A percentile compares a stretch with the other conserved stretches of the same genome.
phyloP scores from a whole-genome alignment of 139 green algal species.

The Marvania coccoides region DNA sequence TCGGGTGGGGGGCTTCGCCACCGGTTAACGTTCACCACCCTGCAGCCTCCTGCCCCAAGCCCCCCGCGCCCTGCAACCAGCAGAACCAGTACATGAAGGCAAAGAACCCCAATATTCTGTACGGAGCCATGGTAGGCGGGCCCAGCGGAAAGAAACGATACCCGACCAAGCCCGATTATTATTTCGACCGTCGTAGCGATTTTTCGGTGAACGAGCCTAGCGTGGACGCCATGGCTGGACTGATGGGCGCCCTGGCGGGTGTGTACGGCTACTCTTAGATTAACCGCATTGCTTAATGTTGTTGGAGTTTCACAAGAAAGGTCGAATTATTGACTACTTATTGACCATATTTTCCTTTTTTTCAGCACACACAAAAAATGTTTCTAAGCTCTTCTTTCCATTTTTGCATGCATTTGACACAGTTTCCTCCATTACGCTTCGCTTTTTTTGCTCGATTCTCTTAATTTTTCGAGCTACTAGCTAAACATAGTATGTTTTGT shows the following conservation, averaged over 20 bases:
- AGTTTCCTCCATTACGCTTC: no score
- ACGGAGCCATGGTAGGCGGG: neutral
- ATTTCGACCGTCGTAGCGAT: neutral
- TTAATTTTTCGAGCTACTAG: no score
- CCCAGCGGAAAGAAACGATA: neutral
- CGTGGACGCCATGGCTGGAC: neutral
- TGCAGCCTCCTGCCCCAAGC: slow-evolving; percentile 13
- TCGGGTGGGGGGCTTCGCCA: slow-evolving; percentile 16
- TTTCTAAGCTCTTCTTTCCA: no score
- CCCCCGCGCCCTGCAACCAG: neutral
- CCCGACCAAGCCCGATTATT: neutral
- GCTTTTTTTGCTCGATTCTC: no score
- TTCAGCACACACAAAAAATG: no score
- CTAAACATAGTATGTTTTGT: no score
- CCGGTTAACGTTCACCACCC: slow-evolving; percentile 25
- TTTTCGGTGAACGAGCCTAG: neutral
- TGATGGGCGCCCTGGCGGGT: neutral
- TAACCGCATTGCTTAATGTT: no score
- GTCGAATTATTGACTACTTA: no score
- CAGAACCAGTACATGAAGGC: neutral
- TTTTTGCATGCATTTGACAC: no score
- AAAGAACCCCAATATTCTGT: neutral
- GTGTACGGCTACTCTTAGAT: neutral
- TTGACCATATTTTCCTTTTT: no score
- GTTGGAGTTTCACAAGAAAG: no score